Percentiles rank a stretch among this genome's conserved stretches.
phyloP scores from a whole-genome alignment of 345 rosid genomes.

The Xanthoceras sorbifolium region DNA sequence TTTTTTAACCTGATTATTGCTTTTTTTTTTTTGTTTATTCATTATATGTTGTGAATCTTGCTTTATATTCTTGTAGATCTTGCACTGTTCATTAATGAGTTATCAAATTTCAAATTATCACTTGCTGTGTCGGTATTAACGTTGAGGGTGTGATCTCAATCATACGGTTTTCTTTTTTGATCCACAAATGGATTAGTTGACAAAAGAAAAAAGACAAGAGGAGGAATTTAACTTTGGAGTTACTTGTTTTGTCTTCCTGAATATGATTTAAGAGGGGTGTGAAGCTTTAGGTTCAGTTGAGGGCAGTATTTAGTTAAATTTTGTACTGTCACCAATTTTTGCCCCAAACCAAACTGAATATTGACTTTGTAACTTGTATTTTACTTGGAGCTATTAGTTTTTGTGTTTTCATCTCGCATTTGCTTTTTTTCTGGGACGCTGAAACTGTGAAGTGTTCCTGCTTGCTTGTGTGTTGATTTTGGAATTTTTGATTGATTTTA shows the following conservation, averaged over 20 bases:
- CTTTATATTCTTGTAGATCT: not conserved
- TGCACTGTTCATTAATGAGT: not conserved
- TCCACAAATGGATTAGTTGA: not conserved
- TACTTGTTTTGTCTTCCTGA: not conserved
- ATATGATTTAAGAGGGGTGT: not conserved
- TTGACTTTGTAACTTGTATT: not conserved
- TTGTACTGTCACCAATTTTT: not conserved
- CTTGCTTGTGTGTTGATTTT: constrained; percentile 2
- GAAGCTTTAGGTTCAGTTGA: not conserved
- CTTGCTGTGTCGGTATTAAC: not conserved
- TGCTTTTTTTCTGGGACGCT: not conserved
- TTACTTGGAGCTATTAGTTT: not conserved
- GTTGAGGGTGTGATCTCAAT: constrained; percentile 1
- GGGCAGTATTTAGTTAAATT: not conserved
- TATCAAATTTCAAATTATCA: not conserved
- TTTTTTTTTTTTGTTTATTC: not conserved
- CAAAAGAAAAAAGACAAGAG: not conserved
- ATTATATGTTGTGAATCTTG: not conserved
- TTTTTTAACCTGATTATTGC: not conserved
- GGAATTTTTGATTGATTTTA: constrained; percentile 13
- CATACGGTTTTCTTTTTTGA: not conserved
- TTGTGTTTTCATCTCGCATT: not conserved
- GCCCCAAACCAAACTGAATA: not conserved
- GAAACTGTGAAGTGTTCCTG: not conserved
- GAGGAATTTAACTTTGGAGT: not conserved